Conservation (phyloP, 2,329 filamentous ascomycete species). For the Cytospora mali region DNA sequence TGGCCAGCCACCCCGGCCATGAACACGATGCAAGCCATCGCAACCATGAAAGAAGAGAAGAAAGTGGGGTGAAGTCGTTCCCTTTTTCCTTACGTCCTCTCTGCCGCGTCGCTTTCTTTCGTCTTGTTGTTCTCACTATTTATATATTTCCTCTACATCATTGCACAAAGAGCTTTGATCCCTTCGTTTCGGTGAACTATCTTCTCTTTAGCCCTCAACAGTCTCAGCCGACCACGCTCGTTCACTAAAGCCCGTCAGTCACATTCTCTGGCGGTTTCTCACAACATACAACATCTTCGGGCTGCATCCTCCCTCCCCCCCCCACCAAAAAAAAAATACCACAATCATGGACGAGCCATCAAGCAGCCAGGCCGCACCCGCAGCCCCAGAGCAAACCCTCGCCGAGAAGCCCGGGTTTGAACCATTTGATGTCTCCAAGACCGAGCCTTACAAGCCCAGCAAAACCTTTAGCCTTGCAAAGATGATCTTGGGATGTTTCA, state of each 20-base stretch:
- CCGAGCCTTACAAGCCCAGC: constrained; percentile 14
- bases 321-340: no score
- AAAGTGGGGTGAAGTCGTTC: constrained; percentile 16
- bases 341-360: constrained; percentile 2
- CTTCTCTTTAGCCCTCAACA: neutral
- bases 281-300: no score
- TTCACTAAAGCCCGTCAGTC: neutral
- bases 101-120: neutral
- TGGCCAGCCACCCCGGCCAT: neutral
- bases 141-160: no score
- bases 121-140: neutral
- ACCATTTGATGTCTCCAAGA: constrained; percentile 10
- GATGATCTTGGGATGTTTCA: constrained; percentile 18
- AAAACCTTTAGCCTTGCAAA: constrained; percentile 20
- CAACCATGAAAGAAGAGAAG: constrained; percentile 7
- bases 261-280: neutral
- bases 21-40: neutral
- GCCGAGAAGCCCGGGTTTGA: constrained; percentile 21
- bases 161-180: no score
- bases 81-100: neutral
- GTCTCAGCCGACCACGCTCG: neutral
- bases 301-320: no score
- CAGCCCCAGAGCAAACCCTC: neutral
- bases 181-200: neutral
- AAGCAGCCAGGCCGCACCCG: neutral